phyloP scores from a whole-genome alignment of 2,329 filamentous ascomycete species.

The Thielaviopsis musarum region DNA sequence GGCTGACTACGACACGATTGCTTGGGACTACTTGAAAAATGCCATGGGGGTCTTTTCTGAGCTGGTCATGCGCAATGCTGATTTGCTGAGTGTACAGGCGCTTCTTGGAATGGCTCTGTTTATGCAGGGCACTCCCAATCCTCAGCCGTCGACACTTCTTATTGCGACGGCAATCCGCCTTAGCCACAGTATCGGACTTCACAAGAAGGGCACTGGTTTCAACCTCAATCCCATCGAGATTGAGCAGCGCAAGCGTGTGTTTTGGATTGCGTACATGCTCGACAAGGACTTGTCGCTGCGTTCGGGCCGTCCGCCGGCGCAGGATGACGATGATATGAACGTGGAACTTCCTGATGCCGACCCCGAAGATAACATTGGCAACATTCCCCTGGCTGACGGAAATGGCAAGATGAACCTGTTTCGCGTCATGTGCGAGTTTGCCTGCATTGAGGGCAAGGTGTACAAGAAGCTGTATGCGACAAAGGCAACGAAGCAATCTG shows the following conservation, averaged over 20 bases:
- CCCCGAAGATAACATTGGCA: constrained; percentile 81
- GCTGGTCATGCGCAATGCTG: constrained; percentile 87
- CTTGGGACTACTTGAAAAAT: constrained; percentile 93
- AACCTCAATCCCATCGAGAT: constrained; percentile 87
- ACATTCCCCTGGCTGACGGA: constrained; percentile 76
- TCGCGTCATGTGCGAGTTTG: constrained; percentile 78
- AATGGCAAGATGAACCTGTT: constrained; percentile 93
- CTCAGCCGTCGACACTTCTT: constrained; percentile 82
- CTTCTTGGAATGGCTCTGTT: constrained; percentile 87
- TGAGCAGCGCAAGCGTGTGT: constrained; percentile 60
- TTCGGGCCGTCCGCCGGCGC: constrained; percentile 41
- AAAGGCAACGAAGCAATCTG: constrained; percentile 77
- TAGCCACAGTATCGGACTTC: constrained; percentile 84
- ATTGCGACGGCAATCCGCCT: constrained; percentile 80
- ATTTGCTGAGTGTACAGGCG: constrained; percentile 86
- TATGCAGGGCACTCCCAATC: constrained; percentile 90
- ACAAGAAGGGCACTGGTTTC: constrained; percentile 85
- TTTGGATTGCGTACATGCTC: constrained; percentile 49
- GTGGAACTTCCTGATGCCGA: constrained; percentile 87
- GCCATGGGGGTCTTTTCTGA: constrained; percentile 87
- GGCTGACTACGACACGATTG: constrained; percentile 81
- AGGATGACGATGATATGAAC: constrained; percentile 67
- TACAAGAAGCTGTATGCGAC: constrained; percentile 90
- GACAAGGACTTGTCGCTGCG: constrained; percentile 47
- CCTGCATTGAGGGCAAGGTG: constrained; percentile 81